Conservation (phyloP, 1,284 basidiomycete genomes). For the Ceratobasidium sp. region DNA sequence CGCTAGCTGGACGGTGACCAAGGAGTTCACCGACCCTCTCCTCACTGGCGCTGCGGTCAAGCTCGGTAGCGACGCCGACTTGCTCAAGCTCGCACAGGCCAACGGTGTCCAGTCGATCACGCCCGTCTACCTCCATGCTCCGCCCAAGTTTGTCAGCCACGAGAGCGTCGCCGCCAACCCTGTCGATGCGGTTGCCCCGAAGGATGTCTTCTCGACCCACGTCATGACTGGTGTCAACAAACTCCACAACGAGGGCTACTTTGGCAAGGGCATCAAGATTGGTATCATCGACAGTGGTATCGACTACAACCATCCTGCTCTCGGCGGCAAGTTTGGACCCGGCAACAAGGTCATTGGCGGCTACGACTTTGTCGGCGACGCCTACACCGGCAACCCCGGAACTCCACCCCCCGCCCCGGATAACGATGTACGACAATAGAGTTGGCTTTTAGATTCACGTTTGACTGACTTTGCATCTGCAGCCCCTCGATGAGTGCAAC, state of each 20-base stretch:
- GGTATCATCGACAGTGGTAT: conserved; percentile 55
- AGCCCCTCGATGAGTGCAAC: conserved; percentile 49
- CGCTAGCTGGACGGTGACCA: not conserved
- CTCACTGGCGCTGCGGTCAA: conserved; percentile 26
- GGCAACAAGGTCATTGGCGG: conserved; percentile 51
- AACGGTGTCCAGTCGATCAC: conserved; percentile 17
- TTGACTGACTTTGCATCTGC: not conserved
- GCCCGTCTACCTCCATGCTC: not conserved
- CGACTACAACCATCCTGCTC: conserved; percentile 54
- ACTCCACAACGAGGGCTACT: conserved; percentile 53
- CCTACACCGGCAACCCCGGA: not conserved
- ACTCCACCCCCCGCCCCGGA: not conserved
- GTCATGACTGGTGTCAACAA: conserved; percentile 48
- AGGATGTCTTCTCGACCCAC: conserved; percentile 40
- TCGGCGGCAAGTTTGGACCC: conserved; percentile 54
- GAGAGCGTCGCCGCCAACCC: not conserved
- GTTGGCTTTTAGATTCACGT: not conserved
- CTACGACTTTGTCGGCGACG: conserved; percentile 54
- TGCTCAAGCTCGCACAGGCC: conserved; percentile 12
- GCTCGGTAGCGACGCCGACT: conserved; percentile 16
- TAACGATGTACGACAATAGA: conserved; percentile 10
- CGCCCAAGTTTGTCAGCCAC: conserved; percentile 10
- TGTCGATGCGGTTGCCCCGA: conserved; percentile 7
- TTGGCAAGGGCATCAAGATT: conserved; percentile 55
- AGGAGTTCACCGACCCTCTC: not conserved